Base-by-base conservation (phyloP, 305 asterid species). In the Monarda citriodora region DNA sequence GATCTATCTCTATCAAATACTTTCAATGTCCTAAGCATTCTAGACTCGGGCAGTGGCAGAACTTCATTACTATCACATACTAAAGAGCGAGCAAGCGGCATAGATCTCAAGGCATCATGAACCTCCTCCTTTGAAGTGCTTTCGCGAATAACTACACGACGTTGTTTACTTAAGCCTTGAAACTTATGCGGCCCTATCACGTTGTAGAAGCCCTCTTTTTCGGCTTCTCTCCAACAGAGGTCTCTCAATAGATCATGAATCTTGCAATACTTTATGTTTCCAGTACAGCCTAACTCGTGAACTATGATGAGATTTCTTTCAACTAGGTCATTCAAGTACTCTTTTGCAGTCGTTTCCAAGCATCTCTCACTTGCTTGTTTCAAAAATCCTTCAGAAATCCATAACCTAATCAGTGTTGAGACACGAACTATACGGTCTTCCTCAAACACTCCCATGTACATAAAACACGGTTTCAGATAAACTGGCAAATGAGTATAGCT, bases 171-270 rank as follows among this genome's bases (percentile, higher is more conserved):
- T 7, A 61, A 16, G 21, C 44, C 38, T 50, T 46, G 25, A 49
- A 7, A 49, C 20, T 12, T 40, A 9, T 21, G 48, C 13, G 38
- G 31, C 41, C 29, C 34, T 20, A 22, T 49, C 37, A 61, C 56
- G 32, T 9, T 2, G 34, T 7, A 46, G 17, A 64, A 64, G 5
- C 36, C 21, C 29, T 64, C 57, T 38, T 55, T 64, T 41, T 21
- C 29, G 11, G 40, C 56, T 64, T 64, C 69, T 46, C 56, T 73
- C 46, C 50, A 21, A 38, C 78, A 68, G 10, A 73, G 12, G 20
- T 73, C 71, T 48, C 74, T 31, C 23, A 73, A 16, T 1, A 73
- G 62, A 56, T 73, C 78, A 68, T 73, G 78, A 15, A 73, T 37
- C 16, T 21, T 65, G 64, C 68, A 73, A 2, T 4, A 40, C 32